Conservation (phyloP, 2,329 filamentous ascomycete genomes). For the Apiospora malaysiana region DNA sequence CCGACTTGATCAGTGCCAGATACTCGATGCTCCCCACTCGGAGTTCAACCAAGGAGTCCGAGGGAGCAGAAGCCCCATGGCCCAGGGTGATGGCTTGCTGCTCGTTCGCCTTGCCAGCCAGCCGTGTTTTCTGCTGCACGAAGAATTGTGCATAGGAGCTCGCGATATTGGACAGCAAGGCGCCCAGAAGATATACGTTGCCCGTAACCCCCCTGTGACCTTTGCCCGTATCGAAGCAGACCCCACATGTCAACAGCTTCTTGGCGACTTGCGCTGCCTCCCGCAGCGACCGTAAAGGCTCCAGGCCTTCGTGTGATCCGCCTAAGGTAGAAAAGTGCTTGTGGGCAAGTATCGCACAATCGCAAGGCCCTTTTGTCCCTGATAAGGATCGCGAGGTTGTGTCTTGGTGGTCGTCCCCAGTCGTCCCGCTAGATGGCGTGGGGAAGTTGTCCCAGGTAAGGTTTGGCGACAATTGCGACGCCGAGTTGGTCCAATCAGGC, state of each 20-base stretch:
- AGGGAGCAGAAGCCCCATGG: not conserved
- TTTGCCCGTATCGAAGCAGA: conserved; percentile 16
- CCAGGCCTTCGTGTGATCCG: conserved; percentile 1
- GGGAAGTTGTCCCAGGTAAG: conserved; percentile 15
- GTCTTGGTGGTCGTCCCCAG: not conserved
- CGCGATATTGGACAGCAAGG: conserved; percentile 2
- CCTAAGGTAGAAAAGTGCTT: conserved; percentile 5
- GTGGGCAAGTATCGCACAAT: conserved; percentile 9
- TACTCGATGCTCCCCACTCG: conserved; percentile 8
- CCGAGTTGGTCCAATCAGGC: conserved; percentile 13
- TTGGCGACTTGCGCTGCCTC: conserved; percentile 11
- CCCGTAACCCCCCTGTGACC: conserved; percentile 1
- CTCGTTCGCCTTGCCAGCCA: not conserved
- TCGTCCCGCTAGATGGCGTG: not conserved
- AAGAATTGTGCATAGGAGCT: conserved; percentile 11
- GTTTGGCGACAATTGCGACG: conserved; percentile 8
- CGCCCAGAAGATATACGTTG: conserved; percentile 2
- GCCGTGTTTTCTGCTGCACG: conserved; percentile 8
- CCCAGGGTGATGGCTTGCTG: not conserved
- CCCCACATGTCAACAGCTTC: conserved; percentile 2
- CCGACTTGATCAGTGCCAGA: not conserved
- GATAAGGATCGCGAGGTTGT: not conserved
- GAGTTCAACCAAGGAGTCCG: not conserved
- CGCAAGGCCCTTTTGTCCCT: not conserved
- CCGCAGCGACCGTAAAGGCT: conserved; percentile 12